Evolutionary conservation across 1,284 basidiomycete species (phyloP).

Genomic region (Mycosarcoma maydis): DNA sequence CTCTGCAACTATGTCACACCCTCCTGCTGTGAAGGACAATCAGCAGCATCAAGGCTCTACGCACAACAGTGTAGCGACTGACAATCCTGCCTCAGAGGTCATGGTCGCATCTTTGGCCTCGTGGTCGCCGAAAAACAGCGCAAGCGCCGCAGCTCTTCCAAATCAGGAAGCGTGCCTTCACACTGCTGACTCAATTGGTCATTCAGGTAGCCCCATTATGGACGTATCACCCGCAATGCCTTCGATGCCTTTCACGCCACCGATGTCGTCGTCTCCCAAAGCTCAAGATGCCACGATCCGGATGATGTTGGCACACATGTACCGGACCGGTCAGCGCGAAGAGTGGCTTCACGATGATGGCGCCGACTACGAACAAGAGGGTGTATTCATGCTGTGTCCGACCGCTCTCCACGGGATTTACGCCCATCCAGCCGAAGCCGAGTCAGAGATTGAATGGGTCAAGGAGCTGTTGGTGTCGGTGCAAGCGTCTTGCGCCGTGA

Average conservation of each 20-base stretch:
- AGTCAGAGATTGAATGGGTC: neutral
- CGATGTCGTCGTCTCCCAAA: neutral
- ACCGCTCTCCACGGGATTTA: neutral
- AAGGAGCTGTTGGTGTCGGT: neutral
- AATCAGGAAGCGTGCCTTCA: neutral
- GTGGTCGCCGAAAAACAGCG: neutral
- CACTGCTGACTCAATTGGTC: neutral
- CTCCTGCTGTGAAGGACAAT: neutral
- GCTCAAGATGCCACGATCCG: neutral
- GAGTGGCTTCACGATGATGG: neutral
- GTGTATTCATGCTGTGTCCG: neutral
- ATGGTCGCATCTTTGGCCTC: neutral
- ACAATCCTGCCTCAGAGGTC: neutral
- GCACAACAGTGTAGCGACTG: too few species aligned
- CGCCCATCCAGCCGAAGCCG: neutral
- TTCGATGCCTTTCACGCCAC: too few species aligned
- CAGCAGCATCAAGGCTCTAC: too few species aligned
- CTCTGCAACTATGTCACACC: neutral
- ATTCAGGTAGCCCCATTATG: neutral
- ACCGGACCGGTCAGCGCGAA: neutral
- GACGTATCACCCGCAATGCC: neutral
- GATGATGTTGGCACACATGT: constrained; percentile 1
- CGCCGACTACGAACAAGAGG: neutral
- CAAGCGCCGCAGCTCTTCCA: neutral
- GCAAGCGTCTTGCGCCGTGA: neutral